Evolutionary conservation across 2,329 filamentous ascomycete species (phyloP).

Genomic region (Lasiodiplodia gonubiensis): DNA sequence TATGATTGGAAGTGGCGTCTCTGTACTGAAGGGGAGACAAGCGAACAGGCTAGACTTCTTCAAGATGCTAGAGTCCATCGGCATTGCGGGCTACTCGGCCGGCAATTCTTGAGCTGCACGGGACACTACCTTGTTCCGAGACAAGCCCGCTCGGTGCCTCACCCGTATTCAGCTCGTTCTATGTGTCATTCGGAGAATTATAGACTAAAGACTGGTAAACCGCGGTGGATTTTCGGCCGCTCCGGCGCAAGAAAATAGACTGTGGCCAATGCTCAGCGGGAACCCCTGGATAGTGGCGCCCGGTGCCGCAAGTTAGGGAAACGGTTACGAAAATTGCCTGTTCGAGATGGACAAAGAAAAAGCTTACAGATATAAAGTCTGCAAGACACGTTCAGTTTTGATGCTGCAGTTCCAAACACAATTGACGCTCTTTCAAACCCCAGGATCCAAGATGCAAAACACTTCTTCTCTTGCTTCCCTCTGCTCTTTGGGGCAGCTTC

Average conservation of each 20-base stretch:
- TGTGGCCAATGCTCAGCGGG: no score
- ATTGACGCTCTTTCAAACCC: not conserved
- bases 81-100: no score
- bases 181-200: no score
- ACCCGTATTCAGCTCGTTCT: no score
- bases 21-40: no score
- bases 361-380: not conserved
- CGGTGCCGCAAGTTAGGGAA: not conserved
- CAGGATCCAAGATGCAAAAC: conserved; percentile 20
- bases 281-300: no score
- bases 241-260: not conserved
- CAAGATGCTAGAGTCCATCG: no score
- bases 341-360: not conserved
- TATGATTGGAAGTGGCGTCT: no score
- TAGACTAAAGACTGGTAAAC: not conserved
- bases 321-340: not conserved
- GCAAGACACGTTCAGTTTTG: not conserved
- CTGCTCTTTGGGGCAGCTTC: conserved; percentile 10
- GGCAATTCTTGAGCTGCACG: no score
- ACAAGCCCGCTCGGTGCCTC: no score
- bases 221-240: not conserved
- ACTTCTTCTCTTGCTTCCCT: conserved; percentile 30
- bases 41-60: no score
- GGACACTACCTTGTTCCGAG: no score
- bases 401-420: not conserved